phyloP scores from a whole-genome alignment of 106 monocot species.

The Acanthochlamys bracteata region DNA sequence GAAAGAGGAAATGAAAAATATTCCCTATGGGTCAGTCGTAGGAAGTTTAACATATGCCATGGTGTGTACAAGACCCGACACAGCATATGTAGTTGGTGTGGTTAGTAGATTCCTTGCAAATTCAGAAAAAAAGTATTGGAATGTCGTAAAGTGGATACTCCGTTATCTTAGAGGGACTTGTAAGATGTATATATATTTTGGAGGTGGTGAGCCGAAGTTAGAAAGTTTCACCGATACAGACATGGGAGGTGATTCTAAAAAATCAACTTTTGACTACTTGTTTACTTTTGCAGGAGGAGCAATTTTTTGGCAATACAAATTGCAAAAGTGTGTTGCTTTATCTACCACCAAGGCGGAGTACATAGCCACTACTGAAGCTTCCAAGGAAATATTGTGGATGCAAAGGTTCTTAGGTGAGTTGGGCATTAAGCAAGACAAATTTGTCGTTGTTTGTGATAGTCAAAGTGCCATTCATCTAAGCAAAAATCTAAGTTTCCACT shows the following conservation, averaged over 20 bases:
- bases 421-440: neutral
- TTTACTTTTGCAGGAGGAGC: slow-evolving; percentile 3
- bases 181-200: slow-evolving; percentile 1
- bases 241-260: neutral
- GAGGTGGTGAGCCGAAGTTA: neutral
- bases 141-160: neutral
- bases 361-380: neutral
- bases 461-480: neutral
- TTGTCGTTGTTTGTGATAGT: neutral
- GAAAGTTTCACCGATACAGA: slow-evolving; percentile 8
- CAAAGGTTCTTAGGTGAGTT: neutral
- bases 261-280: neutral
- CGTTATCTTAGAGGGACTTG: neutral
- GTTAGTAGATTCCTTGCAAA: neutral
- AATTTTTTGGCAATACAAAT: neutral
- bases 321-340: neutral
- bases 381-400: neutral
- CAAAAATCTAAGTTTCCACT: neutral
- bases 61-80: neutral
- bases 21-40: neutral
- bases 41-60: neutral
- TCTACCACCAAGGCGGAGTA: neutral
- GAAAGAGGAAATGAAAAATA: neutral
- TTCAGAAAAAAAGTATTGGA: neutral
- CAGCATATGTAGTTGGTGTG: neutral